A percentile compares a stretch with the other conserved stretches of the same genome.
Evolutionary conservation across 192 early-diverging fungal genomes (phyloP).

Genomic region (Dissophora globulifera): DNA sequence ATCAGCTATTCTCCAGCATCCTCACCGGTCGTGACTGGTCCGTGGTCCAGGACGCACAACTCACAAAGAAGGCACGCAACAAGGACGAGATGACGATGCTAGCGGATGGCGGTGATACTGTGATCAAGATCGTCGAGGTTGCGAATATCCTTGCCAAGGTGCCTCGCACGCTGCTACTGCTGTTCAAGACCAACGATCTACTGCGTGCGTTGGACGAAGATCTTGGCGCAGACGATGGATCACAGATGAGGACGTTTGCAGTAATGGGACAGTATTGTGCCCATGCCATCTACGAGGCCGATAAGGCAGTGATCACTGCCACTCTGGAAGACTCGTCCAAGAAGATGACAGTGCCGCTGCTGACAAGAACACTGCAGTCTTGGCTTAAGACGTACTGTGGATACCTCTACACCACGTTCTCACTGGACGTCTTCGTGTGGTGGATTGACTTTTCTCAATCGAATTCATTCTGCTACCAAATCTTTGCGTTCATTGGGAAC

Average conservation of each 20-base stretch:
- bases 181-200: conserved; percentile 94
- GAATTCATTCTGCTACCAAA: conserved; percentile 3
- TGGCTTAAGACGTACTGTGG: conserved; percentile 37
- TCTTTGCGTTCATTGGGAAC: conserved; percentile 3
- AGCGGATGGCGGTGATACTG: conserved; percentile 57
- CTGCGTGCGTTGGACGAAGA: conserved; percentile 75
- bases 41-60: conserved; percentile 77
- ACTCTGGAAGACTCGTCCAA: not conserved
- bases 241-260: conserved; percentile 53
- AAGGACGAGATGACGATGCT: conserved; percentile 41
- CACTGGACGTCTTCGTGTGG: conserved; percentile 41
- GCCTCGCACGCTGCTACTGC: conserved; percentile 83
- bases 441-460: conserved; percentile 46
- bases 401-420: conserved; percentile 20
- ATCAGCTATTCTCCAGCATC: conserved; percentile 88
- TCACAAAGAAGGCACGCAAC: conserved; percentile 41
- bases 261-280: conserved; percentile 53
- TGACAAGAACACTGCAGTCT: conserved; percentile 8
- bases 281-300: conserved; percentile 38
- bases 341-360: conserved; percentile 1
- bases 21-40: conserved; percentile 79
- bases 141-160: conserved; percentile 84
- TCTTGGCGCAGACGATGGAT: conserved; percentile 52
- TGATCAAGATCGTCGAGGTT: conserved; percentile 65
- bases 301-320: conserved; percentile 5